A percentile compares a stretch with the other conserved stretches of the same genome.
Evolutionary conservation across 495 filamentous ascomycete genomes (phyloP).

Genomic region (Neurospora tetraspora): DNA sequence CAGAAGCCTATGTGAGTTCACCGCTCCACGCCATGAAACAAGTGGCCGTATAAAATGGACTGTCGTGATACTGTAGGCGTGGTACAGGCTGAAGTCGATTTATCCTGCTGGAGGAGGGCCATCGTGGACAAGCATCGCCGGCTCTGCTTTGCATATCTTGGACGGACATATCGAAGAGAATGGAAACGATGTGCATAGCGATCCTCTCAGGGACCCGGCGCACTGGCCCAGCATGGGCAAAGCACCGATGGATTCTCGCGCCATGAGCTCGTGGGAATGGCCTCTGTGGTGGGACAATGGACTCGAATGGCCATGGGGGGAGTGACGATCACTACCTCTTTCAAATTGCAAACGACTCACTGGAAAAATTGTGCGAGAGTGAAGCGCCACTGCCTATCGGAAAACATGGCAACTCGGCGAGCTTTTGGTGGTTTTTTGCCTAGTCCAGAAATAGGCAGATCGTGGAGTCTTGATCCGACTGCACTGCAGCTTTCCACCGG

Average conservation of each 20-base stretch:
- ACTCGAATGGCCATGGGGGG: background rate
- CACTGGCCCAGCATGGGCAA: background rate
- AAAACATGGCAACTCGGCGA: background rate
- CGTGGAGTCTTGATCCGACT: background rate
- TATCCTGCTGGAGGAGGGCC: background rate
- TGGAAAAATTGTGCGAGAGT: background rate
- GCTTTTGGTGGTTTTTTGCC: background rate
- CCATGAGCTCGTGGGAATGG: background rate
- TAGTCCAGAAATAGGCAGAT: background rate
- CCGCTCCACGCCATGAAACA: background rate
- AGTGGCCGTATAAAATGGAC: background rate
- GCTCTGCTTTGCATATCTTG: background rate
- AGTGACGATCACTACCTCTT: background rate
- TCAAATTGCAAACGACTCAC: background rate
- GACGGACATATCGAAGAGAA: background rate
- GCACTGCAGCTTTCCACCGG: background rate
- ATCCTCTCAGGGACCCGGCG: background rate
- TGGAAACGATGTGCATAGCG: background rate
- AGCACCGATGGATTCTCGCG: background rate
- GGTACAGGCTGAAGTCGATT: background rate
- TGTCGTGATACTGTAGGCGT: background rate
- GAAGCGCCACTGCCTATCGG: background rate
- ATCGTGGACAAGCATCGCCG: background rate
- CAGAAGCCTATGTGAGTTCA: background rate
- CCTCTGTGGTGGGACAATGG: background rate